Base-by-base conservation (phyloP, 2,329 filamentous ascomycete genomes). In the Alternaria panax region DNA sequence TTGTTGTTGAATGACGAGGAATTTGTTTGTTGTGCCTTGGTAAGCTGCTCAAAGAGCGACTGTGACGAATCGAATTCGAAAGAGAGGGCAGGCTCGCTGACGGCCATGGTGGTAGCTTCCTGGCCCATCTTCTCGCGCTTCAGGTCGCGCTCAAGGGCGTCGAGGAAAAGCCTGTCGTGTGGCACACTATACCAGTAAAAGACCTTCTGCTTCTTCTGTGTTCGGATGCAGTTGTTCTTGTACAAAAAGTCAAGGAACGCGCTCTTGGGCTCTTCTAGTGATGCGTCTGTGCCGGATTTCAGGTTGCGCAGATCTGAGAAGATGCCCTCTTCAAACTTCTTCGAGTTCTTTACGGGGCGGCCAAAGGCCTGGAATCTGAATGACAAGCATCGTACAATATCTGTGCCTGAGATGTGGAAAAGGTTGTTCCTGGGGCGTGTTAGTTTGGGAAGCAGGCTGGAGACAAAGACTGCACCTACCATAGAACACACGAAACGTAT, bases 171-270 rank as follows among this genome's bases (percentile, higher is more conserved):
- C 54, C 95, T 89, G 81, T 99, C 95, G 79, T 99, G 95, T 1
- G 95, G 95, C 47, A 99, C 95, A 83, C 93, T 97, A 82, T 98
- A 99, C 95, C 95, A 99, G 83, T 98, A 99, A 77, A 99, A 99
- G 67, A 99, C 95, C 85, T 99, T 99, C 78, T 99, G 95, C 86
- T 99, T 99, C 88, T 99, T 99, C 81, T 99, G 95, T 36, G 95
- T 99, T 71, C 95, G 90, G 72, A 99, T 99, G 86, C 95, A 99
- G 85, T 99, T 99, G 87, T 99, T 99, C 87, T 99, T 99, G 88
- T 99, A 99, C 43, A 99, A 86, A 79, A 98, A 99, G 81, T 99
- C 95, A 63, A 99, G 87, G 82, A 99, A 99, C 2, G 92, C 90
- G 82, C 94, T 98, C 86, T 99, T 99, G 56, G 95, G 95, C 84